A percentile compares a stretch with the other conserved stretches of the same genome.
Evolutionary conservation across 371 early-diverging fungal genomes (phyloP).

Genomic region (Chytridiales sp.): DNA sequence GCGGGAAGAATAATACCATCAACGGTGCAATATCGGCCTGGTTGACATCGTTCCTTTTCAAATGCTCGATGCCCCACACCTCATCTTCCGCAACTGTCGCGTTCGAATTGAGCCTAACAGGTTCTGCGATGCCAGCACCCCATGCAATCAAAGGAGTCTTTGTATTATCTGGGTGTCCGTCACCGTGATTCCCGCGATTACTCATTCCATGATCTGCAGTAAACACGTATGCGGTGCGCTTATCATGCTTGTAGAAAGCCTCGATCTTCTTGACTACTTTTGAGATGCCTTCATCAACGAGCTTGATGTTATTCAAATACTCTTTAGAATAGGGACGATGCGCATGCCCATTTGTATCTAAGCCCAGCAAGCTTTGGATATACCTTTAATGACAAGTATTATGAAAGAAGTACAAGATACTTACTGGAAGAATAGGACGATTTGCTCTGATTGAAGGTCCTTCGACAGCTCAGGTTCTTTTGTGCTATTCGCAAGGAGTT

Average conservation of each 20-base stretch:
- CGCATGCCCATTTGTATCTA: conserved; percentile 94
- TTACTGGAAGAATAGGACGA: conserved; percentile 86
- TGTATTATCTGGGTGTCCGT: conserved; percentile 94
- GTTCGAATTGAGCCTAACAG: conserved; percentile 23
- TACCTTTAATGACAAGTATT: background rate
- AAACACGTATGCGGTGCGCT: conserved; percentile 82
- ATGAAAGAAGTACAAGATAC: background rate
- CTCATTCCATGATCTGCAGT: conserved; percentile 97
- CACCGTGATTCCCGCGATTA: conserved; percentile 89
- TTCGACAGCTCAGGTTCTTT: conserved; percentile 52
- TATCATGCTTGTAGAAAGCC: conserved; percentile 77
- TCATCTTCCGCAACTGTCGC: conserved; percentile 61
- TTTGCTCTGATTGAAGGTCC: conserved; percentile 68
- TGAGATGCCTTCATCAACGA: conserved; percentile 76
- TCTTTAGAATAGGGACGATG: conserved; percentile 82
- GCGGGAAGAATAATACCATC: conserved; percentile 60
- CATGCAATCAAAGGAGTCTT: conserved; percentile 91
- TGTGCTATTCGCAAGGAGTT: conserved; percentile 57
- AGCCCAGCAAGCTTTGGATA: conserved; percentile 68
- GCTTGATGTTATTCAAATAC: conserved; percentile 71
- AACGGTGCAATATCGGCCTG: conserved; percentile 96
- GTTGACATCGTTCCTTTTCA: conserved; percentile 63
- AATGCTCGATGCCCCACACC: conserved; percentile 4
- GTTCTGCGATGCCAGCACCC: conserved; percentile 81
- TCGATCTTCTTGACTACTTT: conserved; percentile 66